Percentiles rank a stretch among this genome's conserved stretches.
Conservation (phyloP, 2,329 filamentous ascomycete genomes). For the Xylariales sp. region DNA sequence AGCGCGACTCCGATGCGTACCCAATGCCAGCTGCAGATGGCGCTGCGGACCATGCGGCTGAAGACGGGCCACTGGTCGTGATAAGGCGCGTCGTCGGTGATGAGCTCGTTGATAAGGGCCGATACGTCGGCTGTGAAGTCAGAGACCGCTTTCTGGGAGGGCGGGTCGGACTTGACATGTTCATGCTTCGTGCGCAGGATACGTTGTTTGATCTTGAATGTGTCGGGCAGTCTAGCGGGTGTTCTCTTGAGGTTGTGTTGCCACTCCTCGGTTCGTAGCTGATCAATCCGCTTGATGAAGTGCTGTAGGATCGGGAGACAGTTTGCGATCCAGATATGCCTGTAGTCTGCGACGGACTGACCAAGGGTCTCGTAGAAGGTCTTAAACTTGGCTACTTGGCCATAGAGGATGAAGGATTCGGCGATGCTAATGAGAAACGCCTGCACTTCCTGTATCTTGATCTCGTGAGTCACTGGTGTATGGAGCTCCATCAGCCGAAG, state of each 20-base stretch:
- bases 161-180: background rate
- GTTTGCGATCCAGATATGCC: slow-evolving; percentile 10
- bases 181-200: slow-evolving; percentile 6
- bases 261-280: slow-evolving; percentile 10
- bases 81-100: background rate
- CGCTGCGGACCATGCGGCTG: background rate
- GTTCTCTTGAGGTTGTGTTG: slow-evolving; percentile 3
- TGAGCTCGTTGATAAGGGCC: background rate
- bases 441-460: background rate
- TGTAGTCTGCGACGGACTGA: background rate
- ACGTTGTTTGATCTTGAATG: slow-evolving; percentile 6
- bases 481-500: slow-evolving; percentile 5
- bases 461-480: background rate
- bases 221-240: slow-evolving; percentile 7
- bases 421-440: background rate
- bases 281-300: slow-evolving; percentile 14
- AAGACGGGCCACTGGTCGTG: background rate
- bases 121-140: background rate
- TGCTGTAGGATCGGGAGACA: slow-evolving; percentile 16
- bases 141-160: background rate
- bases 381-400: background rate
- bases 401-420: background rate
- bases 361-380: background rate
- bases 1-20: no score
- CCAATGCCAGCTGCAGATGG: no score